These are phyloP conservation scores for Megacollybia marginata DNA, from an alignment of 768 basidiomycete genomes.

Conservation along the genomic window DNA sequence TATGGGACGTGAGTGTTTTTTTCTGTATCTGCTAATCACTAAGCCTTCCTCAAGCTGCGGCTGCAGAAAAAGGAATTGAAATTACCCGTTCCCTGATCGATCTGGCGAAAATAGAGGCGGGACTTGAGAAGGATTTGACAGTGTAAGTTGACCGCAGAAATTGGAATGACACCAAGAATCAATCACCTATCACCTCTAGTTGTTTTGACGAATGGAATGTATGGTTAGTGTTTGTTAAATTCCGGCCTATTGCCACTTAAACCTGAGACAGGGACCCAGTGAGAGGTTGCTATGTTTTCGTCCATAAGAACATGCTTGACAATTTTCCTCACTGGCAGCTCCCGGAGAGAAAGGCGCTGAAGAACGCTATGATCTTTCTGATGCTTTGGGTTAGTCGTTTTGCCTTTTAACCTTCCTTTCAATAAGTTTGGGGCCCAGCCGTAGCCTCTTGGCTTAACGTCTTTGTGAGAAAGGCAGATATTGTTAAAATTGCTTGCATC, in stretches of 20 bases:
- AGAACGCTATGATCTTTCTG: slow-evolving; percentile 46
- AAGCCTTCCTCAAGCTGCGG: slow-evolving; percentile 25
- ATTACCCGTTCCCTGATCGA: slow-evolving; percentile 45
- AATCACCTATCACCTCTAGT: slow-evolving; percentile 9
- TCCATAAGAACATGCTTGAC: neutral
- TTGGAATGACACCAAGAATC: neutral
- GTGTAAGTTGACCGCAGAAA: slow-evolving; percentile 19
- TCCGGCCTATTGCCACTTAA: neutral
- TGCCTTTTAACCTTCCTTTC: slow-evolving; percentile 4
- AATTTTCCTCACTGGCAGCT: slow-evolving; percentile 24
- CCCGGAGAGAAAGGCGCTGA: slow-evolving; percentile 44
- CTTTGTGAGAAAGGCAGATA: slow-evolving; percentile 50
- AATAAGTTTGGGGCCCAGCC: slow-evolving; percentile 19
- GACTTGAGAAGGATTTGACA: slow-evolving; percentile 27
- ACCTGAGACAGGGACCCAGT: slow-evolving; percentile 32
- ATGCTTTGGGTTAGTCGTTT: slow-evolving; percentile 31
- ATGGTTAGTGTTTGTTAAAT: slow-evolving; percentile 21
- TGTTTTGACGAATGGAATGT: slow-evolving; percentile 56
- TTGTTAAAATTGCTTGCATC: slow-evolving; percentile 54
- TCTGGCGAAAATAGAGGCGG: slow-evolving; percentile 36
- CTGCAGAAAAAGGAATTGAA: slow-evolving; percentile 46
- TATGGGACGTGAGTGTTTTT: slow-evolving; percentile 35
- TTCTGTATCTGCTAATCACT: neutral
- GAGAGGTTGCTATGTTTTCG: slow-evolving; percentile 19
- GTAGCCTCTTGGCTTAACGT: slow-evolving; percentile 58